phyloP scores from a whole-genome alignment of 2,329 filamentous ascomycete genomes.

The Simplicillium sp. region DNA sequence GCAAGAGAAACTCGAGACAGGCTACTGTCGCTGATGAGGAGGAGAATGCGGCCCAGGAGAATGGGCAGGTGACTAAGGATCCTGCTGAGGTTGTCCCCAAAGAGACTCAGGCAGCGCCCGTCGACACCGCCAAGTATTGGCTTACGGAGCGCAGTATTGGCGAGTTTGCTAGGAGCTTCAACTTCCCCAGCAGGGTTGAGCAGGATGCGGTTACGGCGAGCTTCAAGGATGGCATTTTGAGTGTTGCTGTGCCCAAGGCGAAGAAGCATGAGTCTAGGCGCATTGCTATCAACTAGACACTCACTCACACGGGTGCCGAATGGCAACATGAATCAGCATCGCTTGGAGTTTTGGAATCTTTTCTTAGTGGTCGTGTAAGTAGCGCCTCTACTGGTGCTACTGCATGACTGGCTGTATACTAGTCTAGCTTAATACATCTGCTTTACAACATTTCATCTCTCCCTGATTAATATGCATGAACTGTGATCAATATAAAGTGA shows the following conservation, averaged over 20 bases:
- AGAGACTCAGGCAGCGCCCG: constrained; percentile 17
- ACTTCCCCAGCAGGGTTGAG: constrained; percentile 56
- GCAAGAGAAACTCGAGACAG: constrained; percentile 35
- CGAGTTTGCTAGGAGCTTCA: constrained; percentile 59
- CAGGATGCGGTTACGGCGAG: constrained; percentile 50
- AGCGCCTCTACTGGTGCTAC: too few relatives aligned
- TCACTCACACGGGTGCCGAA: neutral
- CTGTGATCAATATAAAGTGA: too few relatives aligned
- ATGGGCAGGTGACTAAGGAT: too few relatives aligned
- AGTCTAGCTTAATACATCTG: too few relatives aligned
- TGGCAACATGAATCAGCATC: neutral
- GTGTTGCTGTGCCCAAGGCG: constrained; percentile 55
- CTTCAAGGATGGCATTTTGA: constrained; percentile 58
- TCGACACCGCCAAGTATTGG: constrained; percentile 57
- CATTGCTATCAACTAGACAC: constrained; percentile 43
- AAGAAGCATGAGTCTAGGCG: constrained; percentile 47
- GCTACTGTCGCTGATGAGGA: constrained; percentile 59
- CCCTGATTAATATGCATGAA: too few relatives aligned
- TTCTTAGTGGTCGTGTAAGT: neutral
- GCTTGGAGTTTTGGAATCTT: neutral
- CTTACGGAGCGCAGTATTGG: constrained; percentile 56
- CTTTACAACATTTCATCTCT: too few relatives aligned
- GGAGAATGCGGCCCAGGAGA: constrained; percentile 18
- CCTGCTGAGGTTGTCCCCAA: constrained; percentile 19
- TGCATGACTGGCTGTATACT: neutral